Evolutionary conservation across 768 basidiomycete genomes (phyloP).

Genomic region (Imleria badia): DNA sequence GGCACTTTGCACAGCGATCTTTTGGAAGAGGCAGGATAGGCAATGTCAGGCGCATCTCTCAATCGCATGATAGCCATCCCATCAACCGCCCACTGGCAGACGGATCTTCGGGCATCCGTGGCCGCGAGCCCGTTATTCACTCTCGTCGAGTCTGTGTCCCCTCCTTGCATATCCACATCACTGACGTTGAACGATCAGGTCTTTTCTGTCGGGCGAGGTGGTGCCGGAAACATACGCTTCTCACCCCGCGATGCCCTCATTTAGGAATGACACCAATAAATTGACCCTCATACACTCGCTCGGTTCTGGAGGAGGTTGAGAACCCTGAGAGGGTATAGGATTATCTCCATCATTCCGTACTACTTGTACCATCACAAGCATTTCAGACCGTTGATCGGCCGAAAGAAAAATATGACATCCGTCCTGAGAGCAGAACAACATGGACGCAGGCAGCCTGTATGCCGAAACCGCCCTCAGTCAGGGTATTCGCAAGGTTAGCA

Average conservation of each 20-base stretch:
- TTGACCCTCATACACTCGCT: too few species aligned
- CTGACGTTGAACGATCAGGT: constrained; percentile 1
- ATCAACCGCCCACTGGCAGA: constrained; percentile 47
- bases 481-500: too few species aligned
- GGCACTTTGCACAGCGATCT: constrained; percentile 39
- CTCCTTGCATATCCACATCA: background rate
- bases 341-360: too few species aligned
- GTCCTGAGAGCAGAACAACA: too few species aligned
- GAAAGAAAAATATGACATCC: too few species aligned
- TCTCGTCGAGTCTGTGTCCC: constrained; percentile 34
- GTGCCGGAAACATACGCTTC: constrained; percentile 84
- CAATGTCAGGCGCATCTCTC: constrained; percentile 55
- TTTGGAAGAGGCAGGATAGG: constrained; percentile 69
- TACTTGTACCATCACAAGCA: too few species aligned
- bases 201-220: constrained; percentile 72
- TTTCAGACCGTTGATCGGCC: too few species aligned
- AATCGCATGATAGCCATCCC: constrained; percentile 43
- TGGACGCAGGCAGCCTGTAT: too few species aligned
- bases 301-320: too few species aligned
- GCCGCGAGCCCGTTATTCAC: constrained; percentile 51
- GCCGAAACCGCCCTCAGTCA: too few species aligned
- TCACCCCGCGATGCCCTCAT: constrained; percentile 37
- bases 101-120: constrained; percentile 50
- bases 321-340: too few species aligned
- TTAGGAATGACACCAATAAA: too few species aligned